Percentiles rank a stretch among this genome's conserved stretches.
phyloP scores from a whole-genome alignment of 139 green algal species.

The Nannochloris sp. region DNA sequence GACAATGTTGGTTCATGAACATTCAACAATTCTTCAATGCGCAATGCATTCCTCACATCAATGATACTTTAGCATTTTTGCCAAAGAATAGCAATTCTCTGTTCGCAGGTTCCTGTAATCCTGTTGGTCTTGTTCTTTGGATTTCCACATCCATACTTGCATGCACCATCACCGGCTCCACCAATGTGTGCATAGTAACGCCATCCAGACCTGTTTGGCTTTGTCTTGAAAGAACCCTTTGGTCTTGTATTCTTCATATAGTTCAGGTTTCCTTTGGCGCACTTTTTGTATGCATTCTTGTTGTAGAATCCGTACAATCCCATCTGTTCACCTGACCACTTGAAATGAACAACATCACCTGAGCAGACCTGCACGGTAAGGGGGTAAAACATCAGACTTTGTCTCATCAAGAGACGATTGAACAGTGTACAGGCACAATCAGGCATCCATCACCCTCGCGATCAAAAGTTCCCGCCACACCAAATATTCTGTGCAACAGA shows the following conservation, averaged over 20 bases:
- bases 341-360: background rate
- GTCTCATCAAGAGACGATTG: no score
- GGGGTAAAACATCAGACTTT: no score
- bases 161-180: background rate
- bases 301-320: background rate
- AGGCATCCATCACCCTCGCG: no score
- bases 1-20: no score
- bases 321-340: background rate
- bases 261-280: background rate
- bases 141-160: conserved; percentile 1
- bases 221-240: background rate
- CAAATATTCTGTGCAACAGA: no score
- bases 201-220: conserved; percentile 6
- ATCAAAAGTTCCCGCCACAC: no score
- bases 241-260: background rate
- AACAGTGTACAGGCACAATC: no score
- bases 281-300: background rate
- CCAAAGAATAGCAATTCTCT: conserved; percentile 2
- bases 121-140: background rate
- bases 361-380: background rate
- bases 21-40: no score
- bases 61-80: background rate
- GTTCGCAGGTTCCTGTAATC: background rate
- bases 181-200: background rate
- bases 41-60: no score